A percentile compares a stretch with the other conserved stretches of the same genome.
Evolutionary conservation across 2,329 filamentous ascomycete species (phyloP).

Genomic region (Cladophialophora chaetospira): DNA sequence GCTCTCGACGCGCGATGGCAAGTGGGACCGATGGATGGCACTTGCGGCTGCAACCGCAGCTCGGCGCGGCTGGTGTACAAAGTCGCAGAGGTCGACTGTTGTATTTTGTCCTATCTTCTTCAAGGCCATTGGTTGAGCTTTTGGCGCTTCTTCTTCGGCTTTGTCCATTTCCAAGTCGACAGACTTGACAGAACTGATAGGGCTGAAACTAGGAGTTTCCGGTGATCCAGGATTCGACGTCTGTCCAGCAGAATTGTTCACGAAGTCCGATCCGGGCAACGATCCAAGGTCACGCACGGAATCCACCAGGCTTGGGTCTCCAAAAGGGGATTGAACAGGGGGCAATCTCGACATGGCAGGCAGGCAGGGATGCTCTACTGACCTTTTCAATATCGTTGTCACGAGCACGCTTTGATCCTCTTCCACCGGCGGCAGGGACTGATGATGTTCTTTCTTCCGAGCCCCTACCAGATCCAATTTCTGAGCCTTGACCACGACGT

Average conservation of each 20-base stretch:
- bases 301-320: not conserved
- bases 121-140: too few species aligned
- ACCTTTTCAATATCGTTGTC: conserved; percentile 54
- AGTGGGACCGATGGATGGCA: not conserved
- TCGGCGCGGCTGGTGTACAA: conserved; percentile 16
- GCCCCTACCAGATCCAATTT: conserved; percentile 46
- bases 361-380: conserved; percentile 27
- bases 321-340: conserved; percentile 4
- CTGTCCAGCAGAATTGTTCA: not conserved
- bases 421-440: conserved; percentile 46
- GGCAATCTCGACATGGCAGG: not conserved
- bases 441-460: conserved; percentile 50
- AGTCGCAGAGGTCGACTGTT: not conserved
- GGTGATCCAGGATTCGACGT: not conserved
- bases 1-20: not conserved
- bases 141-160: not conserved
- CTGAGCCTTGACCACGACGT: conserved; percentile 40
- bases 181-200: not conserved
- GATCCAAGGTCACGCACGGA: not conserved
- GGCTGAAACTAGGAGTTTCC: not conserved
- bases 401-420: conserved; percentile 47
- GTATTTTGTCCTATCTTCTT: not conserved
- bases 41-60: conserved; percentile 16
- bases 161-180: not conserved
- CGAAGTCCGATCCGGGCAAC: not conserved